Base-by-base conservation (phyloP, 768 basidiomycete species). In the Galerina sulciceps region DNA sequence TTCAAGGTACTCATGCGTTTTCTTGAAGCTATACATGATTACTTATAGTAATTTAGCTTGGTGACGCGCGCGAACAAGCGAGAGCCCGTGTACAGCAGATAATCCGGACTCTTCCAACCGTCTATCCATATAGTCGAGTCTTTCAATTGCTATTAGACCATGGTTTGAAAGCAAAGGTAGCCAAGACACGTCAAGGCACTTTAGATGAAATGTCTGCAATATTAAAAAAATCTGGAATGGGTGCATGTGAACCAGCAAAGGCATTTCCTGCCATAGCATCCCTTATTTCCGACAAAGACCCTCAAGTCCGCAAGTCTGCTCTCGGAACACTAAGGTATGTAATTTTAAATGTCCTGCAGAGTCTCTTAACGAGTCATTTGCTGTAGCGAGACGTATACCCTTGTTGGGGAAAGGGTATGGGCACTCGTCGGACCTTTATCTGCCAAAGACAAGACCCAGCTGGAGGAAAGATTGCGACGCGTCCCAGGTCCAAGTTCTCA, bases 71-170 rank as follows among this genome's bases (percentile, higher is more conserved):
- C 23, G 94, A 96, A 74, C 87, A 85, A 59, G 84, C 94, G 43
- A 86, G 94, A 6, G 69, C 78, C 45, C 86, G 95, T 49, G 87
- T 97, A 18, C 87, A 92, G 63, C 88, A 87, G 46, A 90, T 97
- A 59, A 86, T 99, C 55, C 91, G 93, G 66, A 82, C 82, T 4
- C 79, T 98, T 51, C 90, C 95, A 6, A 93, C 89, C 68, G 88
- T 98, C 52, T 97, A 96, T 67, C 90, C 97, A 1, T 96, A 90
- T 66, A 97, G 95, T 66, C 89, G 95, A 40, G 80, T 99, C 34
- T 96, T 97, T 71, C 90, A 92, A 67, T 73, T 94, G 13, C 76
- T 99, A 6, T 81, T 97, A 10, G 93, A 97, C 38, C 85, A 96
- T 68, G 96, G 97, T 14, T 74, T 96, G 42, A 90, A 88, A 71